Evolutionary conservation across 805 yeast genomes (phyloP).

Genomic region (Candida oleophila): DNA sequence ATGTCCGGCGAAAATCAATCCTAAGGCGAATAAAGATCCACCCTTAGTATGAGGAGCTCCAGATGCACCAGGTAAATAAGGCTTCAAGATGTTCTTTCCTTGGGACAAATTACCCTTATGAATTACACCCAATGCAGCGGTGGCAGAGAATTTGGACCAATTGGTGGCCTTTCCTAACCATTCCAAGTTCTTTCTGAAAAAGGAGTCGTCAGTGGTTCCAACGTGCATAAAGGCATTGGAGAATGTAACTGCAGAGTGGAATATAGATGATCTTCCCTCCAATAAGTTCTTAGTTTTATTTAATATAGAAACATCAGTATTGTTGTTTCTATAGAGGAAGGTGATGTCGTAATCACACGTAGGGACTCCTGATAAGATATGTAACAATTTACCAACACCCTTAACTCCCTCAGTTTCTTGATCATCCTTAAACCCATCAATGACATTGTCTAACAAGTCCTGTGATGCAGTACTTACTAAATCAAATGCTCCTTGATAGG

Average conservation of each 20-base stretch:
- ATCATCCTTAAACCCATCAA: constrained; percentile 34
- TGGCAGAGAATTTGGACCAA: constrained; percentile 97
- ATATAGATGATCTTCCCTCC: constrained; percentile 90
- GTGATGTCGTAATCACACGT: constrained; percentile 91
- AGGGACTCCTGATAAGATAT: constrained; percentile 86
- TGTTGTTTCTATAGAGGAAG: constrained; percentile 80
- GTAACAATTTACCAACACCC: constrained; percentile 44
- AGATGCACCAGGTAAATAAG: constrained; percentile 81
- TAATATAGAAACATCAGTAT: constrained; percentile 79
- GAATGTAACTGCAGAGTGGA: constrained; percentile 94
- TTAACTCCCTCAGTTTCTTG: constrained; percentile 21
- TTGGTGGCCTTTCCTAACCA: constrained; percentile 98
- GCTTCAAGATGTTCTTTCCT: constrained; percentile 82
- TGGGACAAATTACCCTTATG: constrained; percentile 93
- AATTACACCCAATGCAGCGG: constrained; percentile 96
- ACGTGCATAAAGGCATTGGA: constrained; percentile 93
- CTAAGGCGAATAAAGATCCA: constrained; percentile 91
- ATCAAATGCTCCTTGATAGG: constrained; percentile 94
- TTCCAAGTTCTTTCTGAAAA: constrained; percentile 85
- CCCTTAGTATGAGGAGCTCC: constrained; percentile 91
- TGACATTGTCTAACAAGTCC: constrained; percentile 66
- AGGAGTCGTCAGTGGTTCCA: constrained; percentile 94
- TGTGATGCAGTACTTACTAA: constrained; percentile 89
- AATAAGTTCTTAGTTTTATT: constrained; percentile 76
- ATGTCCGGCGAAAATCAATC: constrained; percentile 93